A percentile compares a stretch with the other conserved stretches of the same genome.
Conservation (phyloP, 108 stramenopile genomes). For the Skeletonema grethae region DNA sequence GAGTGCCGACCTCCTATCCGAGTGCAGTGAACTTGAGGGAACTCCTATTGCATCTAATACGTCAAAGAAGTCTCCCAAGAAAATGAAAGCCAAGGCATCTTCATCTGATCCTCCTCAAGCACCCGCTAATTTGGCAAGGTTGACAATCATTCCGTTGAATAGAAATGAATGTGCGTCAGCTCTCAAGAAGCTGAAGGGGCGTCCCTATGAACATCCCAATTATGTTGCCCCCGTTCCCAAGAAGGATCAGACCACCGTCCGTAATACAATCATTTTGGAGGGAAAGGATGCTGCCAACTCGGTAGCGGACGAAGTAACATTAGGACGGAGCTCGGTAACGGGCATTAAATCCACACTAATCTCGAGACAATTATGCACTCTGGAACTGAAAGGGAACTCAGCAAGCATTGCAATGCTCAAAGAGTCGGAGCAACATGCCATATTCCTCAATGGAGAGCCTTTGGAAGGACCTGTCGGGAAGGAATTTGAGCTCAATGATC, state of each 20-base stretch:
- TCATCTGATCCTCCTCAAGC: slow-evolving; percentile 1
- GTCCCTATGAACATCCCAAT: not conserved
- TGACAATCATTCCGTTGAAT: not conserved
- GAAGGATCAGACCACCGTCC: not conserved
- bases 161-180: not conserved
- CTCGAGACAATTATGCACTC: not conserved
- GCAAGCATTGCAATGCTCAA: slow-evolving; percentile 1
- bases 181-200: not conserved
- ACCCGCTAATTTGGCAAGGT: not conserved
- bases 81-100: not conserved
- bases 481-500: not conserved
- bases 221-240: not conserved
- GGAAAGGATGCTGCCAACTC: not conserved
- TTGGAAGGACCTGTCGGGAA: not conserved
- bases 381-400: not conserved
- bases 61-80: not conserved
- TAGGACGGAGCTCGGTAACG: not conserved
- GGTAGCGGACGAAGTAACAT: not conserved
- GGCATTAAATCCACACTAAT: slow-evolving; percentile 2
- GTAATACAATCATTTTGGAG: not conserved
- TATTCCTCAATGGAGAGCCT: slow-evolving; percentile 1
- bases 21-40: not conserved
- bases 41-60: not conserved
- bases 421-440: not conserved
- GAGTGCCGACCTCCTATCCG: not conserved